A percentile compares a stretch with the other conserved stretches of the same genome.
Evolutionary conservation across 2,329 filamentous ascomycete species (phyloP).

Genomic region (Aspergillus sp.): DNA sequence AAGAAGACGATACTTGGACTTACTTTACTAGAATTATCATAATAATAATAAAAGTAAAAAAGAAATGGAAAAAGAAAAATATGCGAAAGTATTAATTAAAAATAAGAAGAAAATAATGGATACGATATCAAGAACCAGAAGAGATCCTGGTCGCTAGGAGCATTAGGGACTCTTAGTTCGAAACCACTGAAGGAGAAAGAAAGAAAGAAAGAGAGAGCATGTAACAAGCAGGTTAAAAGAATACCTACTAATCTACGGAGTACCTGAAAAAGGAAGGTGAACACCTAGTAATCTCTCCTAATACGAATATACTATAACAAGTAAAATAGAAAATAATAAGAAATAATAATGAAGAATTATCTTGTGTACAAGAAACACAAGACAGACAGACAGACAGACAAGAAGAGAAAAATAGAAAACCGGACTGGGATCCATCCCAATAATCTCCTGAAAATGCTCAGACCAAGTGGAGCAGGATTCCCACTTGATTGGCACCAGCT

Average conservation of each 20-base stretch:
- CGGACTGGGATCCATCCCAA: not conserved
- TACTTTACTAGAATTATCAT: not conserved
- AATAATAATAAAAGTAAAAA: not conserved
- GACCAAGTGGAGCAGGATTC: slow-evolving; percentile 16
- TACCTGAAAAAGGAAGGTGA: not conserved
- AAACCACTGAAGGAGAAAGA: no score
- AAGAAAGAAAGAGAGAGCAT: no score
- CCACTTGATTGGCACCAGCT: slow-evolving; percentile 25
- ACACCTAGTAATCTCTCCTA: not conserved
- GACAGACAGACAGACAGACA: no score
- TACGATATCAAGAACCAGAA: not conserved
- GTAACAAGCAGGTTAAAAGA: no score
- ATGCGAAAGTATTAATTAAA: not conserved
- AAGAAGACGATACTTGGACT: not conserved
- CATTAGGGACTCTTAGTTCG: not conserved
- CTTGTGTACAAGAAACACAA: no score
- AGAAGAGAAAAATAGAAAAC: not conserved
- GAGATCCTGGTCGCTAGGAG: not conserved
- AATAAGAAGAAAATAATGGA: not conserved
- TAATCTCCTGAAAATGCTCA: slow-evolving; percentile 21
- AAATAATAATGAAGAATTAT: not conserved
- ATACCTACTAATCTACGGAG: not conserved
- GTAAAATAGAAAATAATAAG: no score
- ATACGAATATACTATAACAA: not conserved
- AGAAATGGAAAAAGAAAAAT: not conserved